A percentile compares a stretch with the other conserved stretches of the same genome.
Conservation (phyloP, 805 yeast species). For the Candida qinlingensis region DNA sequence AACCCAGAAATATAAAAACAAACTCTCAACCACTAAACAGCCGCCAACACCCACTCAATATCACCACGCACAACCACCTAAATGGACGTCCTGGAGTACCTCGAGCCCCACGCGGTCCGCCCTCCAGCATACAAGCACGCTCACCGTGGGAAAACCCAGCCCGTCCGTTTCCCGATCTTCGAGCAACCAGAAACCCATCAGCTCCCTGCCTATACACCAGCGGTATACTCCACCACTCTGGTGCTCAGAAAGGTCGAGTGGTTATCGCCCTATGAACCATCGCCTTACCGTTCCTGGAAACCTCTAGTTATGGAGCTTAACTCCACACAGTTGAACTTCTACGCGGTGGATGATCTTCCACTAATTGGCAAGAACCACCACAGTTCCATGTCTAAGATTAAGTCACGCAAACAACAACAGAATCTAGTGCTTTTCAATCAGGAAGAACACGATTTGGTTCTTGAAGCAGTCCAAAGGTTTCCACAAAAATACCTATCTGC, state of each 20-base stretch:
- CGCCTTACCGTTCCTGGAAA: slow-evolving; percentile 68
- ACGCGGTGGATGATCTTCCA: slow-evolving; percentile 35
- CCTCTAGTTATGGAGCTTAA: slow-evolving; percentile 66
- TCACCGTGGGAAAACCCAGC: slow-evolving; percentile 4
- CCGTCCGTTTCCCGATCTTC: slow-evolving; percentile 29
- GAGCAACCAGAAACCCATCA: slow-evolving; percentile 23
- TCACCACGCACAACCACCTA: not conserved
- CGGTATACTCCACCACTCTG: slow-evolving; percentile 54
- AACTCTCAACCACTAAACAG: not conserved
- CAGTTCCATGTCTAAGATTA: slow-evolving; percentile 13
- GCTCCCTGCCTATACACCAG: slow-evolving; percentile 63
- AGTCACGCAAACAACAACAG: slow-evolving; percentile 4
- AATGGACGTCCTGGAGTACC: slow-evolving; percentile 7
- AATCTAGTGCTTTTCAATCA: slow-evolving; percentile 15
- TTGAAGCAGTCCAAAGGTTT: slow-evolving; percentile 14
- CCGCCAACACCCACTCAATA: not conserved
- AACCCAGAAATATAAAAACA: not conserved
- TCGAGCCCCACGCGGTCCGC: slow-evolving; percentile 12
- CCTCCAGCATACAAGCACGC: slow-evolving; percentile 12
- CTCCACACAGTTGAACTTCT: slow-evolving; percentile 80
- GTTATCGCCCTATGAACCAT: slow-evolving; percentile 69
- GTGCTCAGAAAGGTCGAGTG: slow-evolving; percentile 68
- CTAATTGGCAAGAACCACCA: slow-evolving; percentile 26
- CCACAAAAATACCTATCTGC: slow-evolving; percentile 12
- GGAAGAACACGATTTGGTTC: slow-evolving; percentile 22